Evolutionary conservation across 2,329 filamentous ascomycete genomes (phyloP).

Genomic region (Fusarium abutilonis): DNA sequence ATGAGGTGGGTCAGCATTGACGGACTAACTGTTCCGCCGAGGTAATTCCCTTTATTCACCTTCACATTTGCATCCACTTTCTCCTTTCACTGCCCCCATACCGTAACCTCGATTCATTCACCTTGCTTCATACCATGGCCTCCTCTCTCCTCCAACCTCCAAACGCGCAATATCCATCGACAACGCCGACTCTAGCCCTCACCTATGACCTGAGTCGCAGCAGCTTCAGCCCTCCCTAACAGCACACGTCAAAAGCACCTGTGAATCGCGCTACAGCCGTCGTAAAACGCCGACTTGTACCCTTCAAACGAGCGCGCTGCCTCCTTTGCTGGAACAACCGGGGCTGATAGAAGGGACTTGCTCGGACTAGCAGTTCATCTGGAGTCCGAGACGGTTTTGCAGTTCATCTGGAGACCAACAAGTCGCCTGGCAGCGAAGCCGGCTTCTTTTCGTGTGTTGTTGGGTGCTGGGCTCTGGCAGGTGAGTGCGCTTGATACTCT

Average conservation of each 20-base stretch:
- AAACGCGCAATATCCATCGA: not conserved
- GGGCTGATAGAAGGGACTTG: conserved; percentile 15
- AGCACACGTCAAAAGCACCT: not conserved
- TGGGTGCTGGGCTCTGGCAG: not conserved
- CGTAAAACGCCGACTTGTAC: conserved; percentile 16
- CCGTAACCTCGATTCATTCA: not conserved
- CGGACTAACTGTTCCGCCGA: no score
- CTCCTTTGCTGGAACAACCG: conserved; percentile 16
- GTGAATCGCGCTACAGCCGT: conserved; percentile 18
- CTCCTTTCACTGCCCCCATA: not conserved
- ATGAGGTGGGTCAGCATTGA: no score
- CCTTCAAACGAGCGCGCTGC: conserved; percentile 7
- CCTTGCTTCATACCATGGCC: not conserved
- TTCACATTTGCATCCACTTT: no score
- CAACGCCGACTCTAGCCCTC: not conserved
- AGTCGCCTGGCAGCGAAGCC: conserved; percentile 13
- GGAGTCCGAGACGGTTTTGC: not conserved
- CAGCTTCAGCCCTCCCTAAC: no score
- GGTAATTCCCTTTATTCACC: no score
- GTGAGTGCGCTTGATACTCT: not conserved
- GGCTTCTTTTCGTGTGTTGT: not conserved
- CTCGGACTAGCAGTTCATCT: not conserved
- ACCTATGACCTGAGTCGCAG: not conserved
- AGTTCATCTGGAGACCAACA: conserved; percentile 6
- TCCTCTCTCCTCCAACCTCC: not conserved